Evolutionary conservation across 306 rosid species (phyloP), one percentile per base, ranked within the genome.

Genomic region (Vachellia collinsii): DNA sequence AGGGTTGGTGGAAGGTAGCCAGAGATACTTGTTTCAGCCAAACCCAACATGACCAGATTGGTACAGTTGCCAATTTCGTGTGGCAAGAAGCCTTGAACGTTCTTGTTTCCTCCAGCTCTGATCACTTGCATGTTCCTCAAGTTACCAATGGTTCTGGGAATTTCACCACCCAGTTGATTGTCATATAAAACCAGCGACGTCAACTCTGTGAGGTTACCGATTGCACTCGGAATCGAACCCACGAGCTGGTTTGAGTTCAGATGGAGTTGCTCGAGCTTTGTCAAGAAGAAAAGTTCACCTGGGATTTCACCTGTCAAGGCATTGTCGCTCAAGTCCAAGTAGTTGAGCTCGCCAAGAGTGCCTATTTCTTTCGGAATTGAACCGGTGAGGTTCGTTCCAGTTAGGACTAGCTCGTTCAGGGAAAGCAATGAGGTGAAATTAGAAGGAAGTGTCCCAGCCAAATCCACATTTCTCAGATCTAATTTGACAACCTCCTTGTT

Each of bases 81-180:
- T 1, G 98, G 98, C 20, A 93, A 5, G 22, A 87, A 38, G 13
- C 98, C 99, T 78, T 79, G 88, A 1, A 95, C 76, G 54, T 93
- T 90, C 90, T 93, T 93, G 91, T 93, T 95, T 23, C 99, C 98
- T 6, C 99, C 98, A 3, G 91, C 93, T 87, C 98, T 86, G 63
- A 95, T 83, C 63, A 86, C 90, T 75, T 90, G 87, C 39, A 95
- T 83, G 70, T 56, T 86, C 70, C 25, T 79, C 86, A 95, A 43
- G 25, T 85, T 86, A 6, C 97, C 98, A 11, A 91, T 86, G 62
- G 91, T 85, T 14, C 54, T 84, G 0, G 99, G 99, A 77, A 93
- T 61, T 51, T 54, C 86, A 1, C 97, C 94, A 2, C 91, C 77
- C 17, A 95, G 82, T 62, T 93, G 94, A 64, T 95, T 95, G 71